Percentiles rank a stretch among this genome's conserved stretches.
These are phyloP conservation scores for Heteromeles arbutifolia DNA, from an alignment of 306 rosid species.

Conservation along the genomic window DNA sequence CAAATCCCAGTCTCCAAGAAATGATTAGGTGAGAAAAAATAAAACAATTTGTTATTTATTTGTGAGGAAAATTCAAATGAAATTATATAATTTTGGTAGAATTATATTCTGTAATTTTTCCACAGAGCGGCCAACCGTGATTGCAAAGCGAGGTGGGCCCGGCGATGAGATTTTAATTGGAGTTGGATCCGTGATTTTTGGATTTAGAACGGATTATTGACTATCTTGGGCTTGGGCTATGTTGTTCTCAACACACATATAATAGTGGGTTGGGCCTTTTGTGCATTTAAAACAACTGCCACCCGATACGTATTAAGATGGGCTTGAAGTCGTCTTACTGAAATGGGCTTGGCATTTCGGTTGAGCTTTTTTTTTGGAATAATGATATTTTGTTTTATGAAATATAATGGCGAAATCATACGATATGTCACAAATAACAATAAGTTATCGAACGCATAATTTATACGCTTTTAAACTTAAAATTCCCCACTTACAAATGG, in stretches of 20 bases:
- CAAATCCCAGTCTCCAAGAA: too few relatives aligned
- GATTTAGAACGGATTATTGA: too few relatives aligned
- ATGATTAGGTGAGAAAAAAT: too few relatives aligned
- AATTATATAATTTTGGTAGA: neutral
- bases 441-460: too few relatives aligned
- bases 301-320: neutral
- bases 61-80: neutral
- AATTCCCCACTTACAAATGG: too few relatives aligned
- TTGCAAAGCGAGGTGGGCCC: neutral
- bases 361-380: too few relatives aligned
- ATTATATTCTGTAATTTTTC: too few relatives aligned
- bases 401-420: too few relatives aligned
- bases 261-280: neutral
- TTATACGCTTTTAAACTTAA: accelerated
- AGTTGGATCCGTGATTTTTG: neutral
- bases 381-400: too few relatives aligned
- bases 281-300: neutral
- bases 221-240: neutral
- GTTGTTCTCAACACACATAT: too few relatives aligned
- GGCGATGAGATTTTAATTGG: neutral
- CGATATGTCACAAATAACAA: too few relatives aligned
- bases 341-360: neutral
- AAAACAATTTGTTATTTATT: too few relatives aligned
- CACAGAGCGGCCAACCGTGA: neutral
- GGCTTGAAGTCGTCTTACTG: neutral